Conservation (phyloP, 2,329 filamentous ascomycete genomes). For the Penicillium italicum region DNA sequence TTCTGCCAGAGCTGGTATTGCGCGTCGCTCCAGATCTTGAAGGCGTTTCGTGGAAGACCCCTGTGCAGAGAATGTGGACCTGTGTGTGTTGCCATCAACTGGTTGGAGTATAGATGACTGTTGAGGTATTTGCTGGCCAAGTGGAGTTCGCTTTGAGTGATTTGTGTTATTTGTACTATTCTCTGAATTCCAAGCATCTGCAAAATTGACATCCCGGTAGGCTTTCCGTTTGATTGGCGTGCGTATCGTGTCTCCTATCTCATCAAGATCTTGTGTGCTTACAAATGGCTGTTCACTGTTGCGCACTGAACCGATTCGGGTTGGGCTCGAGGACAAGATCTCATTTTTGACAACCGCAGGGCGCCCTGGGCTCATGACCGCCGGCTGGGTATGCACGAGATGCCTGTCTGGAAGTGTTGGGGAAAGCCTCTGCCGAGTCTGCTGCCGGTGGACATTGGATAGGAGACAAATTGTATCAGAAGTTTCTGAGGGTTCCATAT, state of each 20-base stretch:
- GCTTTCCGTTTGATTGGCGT: constrained; percentile 41
- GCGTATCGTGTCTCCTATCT: constrained; percentile 40
- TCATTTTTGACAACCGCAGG: constrained; percentile 37
- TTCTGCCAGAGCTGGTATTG: constrained; percentile 48
- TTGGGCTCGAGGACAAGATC: constrained; percentile 33
- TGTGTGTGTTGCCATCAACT: constrained; percentile 28
- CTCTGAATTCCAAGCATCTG: background rate
- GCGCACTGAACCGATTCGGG: constrained; percentile 10
- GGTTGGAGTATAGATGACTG: constrained; percentile 23
- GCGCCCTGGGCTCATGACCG: constrained; percentile 3
- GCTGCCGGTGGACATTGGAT: constrained; percentile 15
- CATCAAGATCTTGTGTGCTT: constrained; percentile 61
- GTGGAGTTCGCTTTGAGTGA: background rate
- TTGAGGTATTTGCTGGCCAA: background rate
- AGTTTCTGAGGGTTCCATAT: constrained; percentile 4
- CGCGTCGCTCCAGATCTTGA: constrained; percentile 26
- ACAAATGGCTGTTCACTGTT: constrained; percentile 32
- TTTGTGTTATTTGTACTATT: background rate
- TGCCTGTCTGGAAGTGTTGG: background rate
- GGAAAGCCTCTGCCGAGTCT: constrained; percentile 19
- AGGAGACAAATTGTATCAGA: constrained; percentile 2
- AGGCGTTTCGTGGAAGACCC: constrained; percentile 33
- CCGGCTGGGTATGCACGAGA: background rate
- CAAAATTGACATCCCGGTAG: constrained; percentile 5
- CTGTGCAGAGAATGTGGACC: background rate